Conservation (phyloP, 306 rosid species). For the Prunus davidiana region DNA sequence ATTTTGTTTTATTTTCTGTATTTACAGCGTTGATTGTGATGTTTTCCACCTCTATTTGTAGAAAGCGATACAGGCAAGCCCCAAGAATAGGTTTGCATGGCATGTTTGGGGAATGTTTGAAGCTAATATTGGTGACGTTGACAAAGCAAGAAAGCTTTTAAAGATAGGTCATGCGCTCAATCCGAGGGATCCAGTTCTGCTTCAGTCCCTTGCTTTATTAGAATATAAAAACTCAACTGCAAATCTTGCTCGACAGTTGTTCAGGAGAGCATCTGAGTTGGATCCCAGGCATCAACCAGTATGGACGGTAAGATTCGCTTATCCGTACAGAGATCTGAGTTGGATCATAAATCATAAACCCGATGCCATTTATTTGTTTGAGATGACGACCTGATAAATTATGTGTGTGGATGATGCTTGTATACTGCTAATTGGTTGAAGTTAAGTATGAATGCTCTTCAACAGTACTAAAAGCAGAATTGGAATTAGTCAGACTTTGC, state of each 20-base stretch:
- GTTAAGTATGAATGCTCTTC: background rate
- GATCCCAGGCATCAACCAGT: slow-evolving; percentile 96
- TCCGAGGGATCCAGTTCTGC: slow-evolving; percentile 92
- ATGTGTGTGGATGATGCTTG: background rate
- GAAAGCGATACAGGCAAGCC: slow-evolving; percentile 94
- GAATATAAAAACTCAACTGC: slow-evolving; percentile 83
- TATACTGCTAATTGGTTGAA: background rate
- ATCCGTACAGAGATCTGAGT: background rate
- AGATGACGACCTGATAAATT: background rate
- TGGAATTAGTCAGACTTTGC: background rate
- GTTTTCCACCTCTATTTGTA: slow-evolving; percentile 24
- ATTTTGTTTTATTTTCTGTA: background rate
- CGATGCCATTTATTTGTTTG: background rate
- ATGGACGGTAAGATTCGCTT: slow-evolving; percentile 70
- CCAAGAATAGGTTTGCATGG: slow-evolving; percentile 95
- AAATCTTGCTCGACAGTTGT: slow-evolving; percentile 76
- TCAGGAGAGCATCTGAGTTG: slow-evolving; percentile 79
- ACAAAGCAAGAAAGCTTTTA: slow-evolving; percentile 72
- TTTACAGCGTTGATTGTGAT: slow-evolving; percentile 5
- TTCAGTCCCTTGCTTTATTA: slow-evolving; percentile 90
- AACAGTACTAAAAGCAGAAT: background rate
- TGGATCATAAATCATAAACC: background rate
- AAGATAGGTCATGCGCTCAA: slow-evolving; percentile 86
- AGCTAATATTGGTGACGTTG: slow-evolving; percentile 68
- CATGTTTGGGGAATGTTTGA: slow-evolving; percentile 98